phyloP scores from a whole-genome alignment of 495 filamentous ascomycete species.

The Aspergillus haitiensis region DNA sequence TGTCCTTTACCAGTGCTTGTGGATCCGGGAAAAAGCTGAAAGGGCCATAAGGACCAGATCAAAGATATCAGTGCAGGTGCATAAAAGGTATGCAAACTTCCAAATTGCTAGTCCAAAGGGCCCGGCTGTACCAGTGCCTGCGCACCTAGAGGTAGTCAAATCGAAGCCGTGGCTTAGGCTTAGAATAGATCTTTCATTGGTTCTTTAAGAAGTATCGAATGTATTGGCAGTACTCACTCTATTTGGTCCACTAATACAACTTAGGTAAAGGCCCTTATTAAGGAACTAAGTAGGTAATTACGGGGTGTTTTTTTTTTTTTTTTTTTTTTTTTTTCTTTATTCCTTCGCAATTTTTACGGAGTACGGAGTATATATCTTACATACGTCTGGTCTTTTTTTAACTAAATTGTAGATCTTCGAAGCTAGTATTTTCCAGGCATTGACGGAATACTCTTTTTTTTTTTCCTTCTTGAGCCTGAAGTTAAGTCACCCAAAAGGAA shows the following conservation, averaged over 20 bases:
- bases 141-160: background rate
- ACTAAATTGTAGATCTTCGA: conserved; percentile 3
- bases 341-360: background rate
- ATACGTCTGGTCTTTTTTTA: conserved; percentile 4
- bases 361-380: conserved; percentile 3
- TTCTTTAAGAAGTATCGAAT: background rate
- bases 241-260: conserved; percentile 2
- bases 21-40: conserved; percentile 25
- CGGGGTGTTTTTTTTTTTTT: background rate
- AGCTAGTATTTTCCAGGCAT: background rate
- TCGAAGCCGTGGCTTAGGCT: conserved; percentile 5
- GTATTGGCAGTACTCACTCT: background rate
- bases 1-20: conserved; percentile 22
- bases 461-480: background rate
- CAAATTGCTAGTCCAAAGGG: background rate
- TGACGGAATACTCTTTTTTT: background rate
- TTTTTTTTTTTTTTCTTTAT: conserved; percentile 2
- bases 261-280: background rate
- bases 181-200: background rate
- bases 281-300: conserved; percentile 3
- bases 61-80: conserved; percentile 22
- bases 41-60: conserved; percentile 18
- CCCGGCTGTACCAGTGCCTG: background rate
- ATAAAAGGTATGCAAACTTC: background rate
- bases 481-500: background rate